Percentiles rank a stretch among this genome's conserved stretches.
Conservation (phyloP, 2,329 filamentous ascomycete species). For the Thelonectria discophora region DNA sequence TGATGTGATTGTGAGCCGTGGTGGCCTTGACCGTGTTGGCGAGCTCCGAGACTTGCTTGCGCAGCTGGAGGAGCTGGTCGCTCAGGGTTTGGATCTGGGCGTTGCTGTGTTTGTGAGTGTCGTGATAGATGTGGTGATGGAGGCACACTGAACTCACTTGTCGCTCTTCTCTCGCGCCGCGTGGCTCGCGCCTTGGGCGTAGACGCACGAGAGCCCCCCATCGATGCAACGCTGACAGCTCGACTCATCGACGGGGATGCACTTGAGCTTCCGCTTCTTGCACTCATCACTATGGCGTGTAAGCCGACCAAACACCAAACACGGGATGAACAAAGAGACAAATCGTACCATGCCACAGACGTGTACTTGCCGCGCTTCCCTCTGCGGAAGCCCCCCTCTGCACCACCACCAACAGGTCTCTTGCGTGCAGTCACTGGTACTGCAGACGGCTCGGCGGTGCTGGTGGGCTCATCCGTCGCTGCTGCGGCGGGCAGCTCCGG, state of each 20-base stretch:
- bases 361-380: constrained; percentile 51
- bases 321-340: background rate
- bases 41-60: constrained; percentile 44
- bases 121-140: background rate
- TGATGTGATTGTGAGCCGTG: constrained; percentile 39
- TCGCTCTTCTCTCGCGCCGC: constrained; percentile 35
- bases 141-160: constrained; percentile 22
- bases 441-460: background rate
- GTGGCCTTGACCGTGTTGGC: constrained; percentile 35
- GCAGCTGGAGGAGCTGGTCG: constrained; percentile 43
- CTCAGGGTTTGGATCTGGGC: constrained; percentile 35
- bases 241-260: constrained; percentile 41
- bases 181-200: constrained; percentile 36
- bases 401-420: background rate
- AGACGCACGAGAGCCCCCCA: constrained; percentile 41
- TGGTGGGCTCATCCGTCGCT: constrained; percentile 1
- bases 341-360: constrained; percentile 48
- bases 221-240: constrained; percentile 45
- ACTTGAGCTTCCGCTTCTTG: constrained; percentile 54
- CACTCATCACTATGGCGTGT: constrained; percentile 47
- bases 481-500: constrained; percentile 11
- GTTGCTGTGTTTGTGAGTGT: constrained; percentile 15
- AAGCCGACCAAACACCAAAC: constrained; percentile 5
- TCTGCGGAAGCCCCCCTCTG: constrained; percentile 17
- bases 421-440: constrained; percentile 5